Percentiles rank a stretch among this genome's conserved stretches.
These are phyloP conservation scores for Phytophthora syringae DNA, from an alignment of 352 stramenopile genomes.

Conservation along the genomic window DNA sequence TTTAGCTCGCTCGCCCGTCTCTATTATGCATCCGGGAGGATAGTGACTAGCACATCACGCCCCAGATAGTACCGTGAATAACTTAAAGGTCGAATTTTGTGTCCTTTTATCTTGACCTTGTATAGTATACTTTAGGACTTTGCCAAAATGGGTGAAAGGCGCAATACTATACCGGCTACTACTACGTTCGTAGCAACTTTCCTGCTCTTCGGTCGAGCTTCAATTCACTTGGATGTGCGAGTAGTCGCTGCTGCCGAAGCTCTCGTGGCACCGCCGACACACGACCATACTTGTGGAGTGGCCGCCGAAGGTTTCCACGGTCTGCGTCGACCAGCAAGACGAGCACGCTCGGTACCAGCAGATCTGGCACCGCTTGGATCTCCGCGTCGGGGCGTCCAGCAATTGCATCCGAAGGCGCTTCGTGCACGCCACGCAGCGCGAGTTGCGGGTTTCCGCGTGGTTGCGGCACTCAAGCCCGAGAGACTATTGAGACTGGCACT, in stretches of 20 bases:
- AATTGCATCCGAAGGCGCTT: slow-evolving; percentile 44
- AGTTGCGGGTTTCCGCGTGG: slow-evolving; percentile 30
- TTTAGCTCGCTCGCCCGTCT: no score
- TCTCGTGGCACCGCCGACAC: slow-evolving; percentile 51
- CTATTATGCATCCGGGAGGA: no score
- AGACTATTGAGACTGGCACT: slow-evolving; percentile 10
- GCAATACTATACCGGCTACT: no score
- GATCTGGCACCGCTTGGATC: slow-evolving; percentile 48
- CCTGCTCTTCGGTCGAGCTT: no score
- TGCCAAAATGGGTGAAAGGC: no score
- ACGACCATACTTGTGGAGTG: slow-evolving; percentile 39
- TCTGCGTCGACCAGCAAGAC: slow-evolving; percentile 46
- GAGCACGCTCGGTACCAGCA: slow-evolving; percentile 54
- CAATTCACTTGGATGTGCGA: slow-evolving; percentile 33
- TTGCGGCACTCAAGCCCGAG: slow-evolving; percentile 11
- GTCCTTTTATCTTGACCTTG: no score
- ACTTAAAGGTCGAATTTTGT: no score
- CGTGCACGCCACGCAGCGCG: slow-evolving; percentile 51
- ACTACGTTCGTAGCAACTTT: no score
- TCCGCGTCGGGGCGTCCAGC: slow-evolving; percentile 33
- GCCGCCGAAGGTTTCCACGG: slow-evolving; percentile 46
- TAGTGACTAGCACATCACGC: no score
- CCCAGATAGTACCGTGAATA: no score
- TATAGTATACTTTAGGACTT: no score
- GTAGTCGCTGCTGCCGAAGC: slow-evolving; percentile 47